Evolutionary conservation across 768 basidiomycete genomes (phyloP).

Genomic region (Leucosporidium scottii): DNA sequence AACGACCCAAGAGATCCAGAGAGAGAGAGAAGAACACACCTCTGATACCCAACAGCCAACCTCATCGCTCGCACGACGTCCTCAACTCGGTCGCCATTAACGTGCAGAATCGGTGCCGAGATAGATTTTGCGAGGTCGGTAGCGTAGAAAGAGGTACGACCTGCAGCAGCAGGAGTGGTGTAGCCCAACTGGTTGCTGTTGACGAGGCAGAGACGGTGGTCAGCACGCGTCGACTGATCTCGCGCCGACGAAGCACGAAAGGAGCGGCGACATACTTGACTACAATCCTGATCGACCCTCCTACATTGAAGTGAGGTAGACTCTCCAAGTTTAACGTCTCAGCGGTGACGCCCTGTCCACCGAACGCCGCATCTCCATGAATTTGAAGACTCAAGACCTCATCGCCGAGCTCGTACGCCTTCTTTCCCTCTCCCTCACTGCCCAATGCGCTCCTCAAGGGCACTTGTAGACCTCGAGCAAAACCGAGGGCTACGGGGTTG

Average conservation of each 20-base stretch:
- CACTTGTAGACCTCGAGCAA: constrained; percentile 76
- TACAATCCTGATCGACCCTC: constrained; percentile 82
- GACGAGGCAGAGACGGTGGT: constrained; percentile 3
- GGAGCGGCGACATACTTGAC: constrained; percentile 62
- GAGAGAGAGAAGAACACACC: constrained; percentile 35
- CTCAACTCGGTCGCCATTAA: constrained; percentile 87
- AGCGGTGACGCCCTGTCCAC: constrained; percentile 85
- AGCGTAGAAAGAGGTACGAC: constrained; percentile 70
- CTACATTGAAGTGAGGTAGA: constrained; percentile 82
- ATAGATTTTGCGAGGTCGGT: constrained; percentile 31
- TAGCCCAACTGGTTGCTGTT: constrained; percentile 59
- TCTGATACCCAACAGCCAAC: constrained; percentile 77
- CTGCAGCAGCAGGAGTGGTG: constrained; percentile 76
- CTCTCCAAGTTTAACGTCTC: constrained; percentile 73
- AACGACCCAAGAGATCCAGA: too few relatives aligned
- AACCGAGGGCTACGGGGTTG: constrained; percentile 78
- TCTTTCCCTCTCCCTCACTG: constrained; percentile 25
- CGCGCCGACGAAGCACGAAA: too few relatives aligned
- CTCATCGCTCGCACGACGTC: constrained; percentile 80
- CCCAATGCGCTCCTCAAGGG: background rate
- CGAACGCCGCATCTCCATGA: constrained; percentile 86
- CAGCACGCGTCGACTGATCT: background rate
- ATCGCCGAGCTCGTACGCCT: constrained; percentile 51
- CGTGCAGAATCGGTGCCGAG: constrained; percentile 74
- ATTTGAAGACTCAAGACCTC: constrained; percentile 81